These are phyloP conservation scores for Solidago caesia DNA, from an alignment of 129 eudicot genomes.

Conservation along the genomic window DNA sequence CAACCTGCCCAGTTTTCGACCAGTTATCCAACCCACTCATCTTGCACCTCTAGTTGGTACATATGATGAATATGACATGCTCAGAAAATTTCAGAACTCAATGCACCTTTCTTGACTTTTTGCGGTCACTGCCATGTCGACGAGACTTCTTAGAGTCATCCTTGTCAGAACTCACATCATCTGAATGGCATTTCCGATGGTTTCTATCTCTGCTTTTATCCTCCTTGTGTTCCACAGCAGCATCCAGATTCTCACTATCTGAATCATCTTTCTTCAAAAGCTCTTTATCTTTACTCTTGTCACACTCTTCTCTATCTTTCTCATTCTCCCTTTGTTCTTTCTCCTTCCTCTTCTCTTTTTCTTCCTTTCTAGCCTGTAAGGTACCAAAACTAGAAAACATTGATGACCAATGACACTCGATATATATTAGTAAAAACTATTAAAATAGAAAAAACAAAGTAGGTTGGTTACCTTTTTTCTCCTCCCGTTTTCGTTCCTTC, in stretches of 20 bases:
- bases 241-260: constrained; percentile 59
- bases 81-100: not conserved
- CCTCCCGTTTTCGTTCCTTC: constrained; percentile 94
- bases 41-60: not conserved
- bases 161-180: constrained; percentile 64
- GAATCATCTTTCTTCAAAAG: constrained; percentile 64
- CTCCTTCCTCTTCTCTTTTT: constrained; percentile 74
- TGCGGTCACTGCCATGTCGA: constrained; percentile 90
- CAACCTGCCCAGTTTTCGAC: not conserved
- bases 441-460: not conserved
- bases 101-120: constrained; percentile 87
- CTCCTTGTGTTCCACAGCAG: constrained; percentile 55
- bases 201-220: constrained; percentile 76
- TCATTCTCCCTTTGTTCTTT: constrained; percentile 60
- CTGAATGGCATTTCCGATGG: constrained; percentile 86
- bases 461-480: constrained; percentile 70
- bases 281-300: constrained; percentile 65
- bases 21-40: not conserved
- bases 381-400: constrained; percentile 1
- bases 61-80: not conserved
- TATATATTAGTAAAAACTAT: not conserved
- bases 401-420: constrained; percentile 1
- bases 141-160: constrained; percentile 84
- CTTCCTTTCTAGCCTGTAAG: constrained; percentile 82
- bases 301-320: constrained; percentile 61